Evolutionary conservation across 2,329 filamentous ascomycete genomes (phyloP).

Genomic region (Diaporthe sp.): DNA sequence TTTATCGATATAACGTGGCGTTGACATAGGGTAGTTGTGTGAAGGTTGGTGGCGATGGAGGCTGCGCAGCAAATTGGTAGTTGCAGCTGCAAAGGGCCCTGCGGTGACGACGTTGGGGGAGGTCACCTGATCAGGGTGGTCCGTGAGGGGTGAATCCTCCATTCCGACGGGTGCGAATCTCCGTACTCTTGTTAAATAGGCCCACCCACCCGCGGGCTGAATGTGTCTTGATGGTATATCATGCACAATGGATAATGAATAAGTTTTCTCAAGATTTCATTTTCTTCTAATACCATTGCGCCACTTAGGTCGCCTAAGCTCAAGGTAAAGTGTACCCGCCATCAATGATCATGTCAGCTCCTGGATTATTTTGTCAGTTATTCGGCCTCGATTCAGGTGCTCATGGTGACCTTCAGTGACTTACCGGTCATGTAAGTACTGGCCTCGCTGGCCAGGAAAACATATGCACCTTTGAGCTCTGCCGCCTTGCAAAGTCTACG

Average conservation of each 20-base stretch:
- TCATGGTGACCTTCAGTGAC: background rate
- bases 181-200: no score
- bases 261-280: background rate
- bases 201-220: no score
- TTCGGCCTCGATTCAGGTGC: background rate
- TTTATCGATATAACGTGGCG: no score
- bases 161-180: no score
- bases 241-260: background rate
- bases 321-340: background rate
- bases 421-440: constrained; percentile 57
- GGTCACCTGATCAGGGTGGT: no score
- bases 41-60: no score
- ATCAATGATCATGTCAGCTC: background rate
- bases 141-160: no score
- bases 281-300: background rate
- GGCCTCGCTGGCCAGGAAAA: constrained; percentile 56
- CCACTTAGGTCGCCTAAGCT: background rate
- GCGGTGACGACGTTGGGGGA: no score
- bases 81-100: no score
- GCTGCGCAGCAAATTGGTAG: no score
- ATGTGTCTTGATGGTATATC: rapidly evolving
- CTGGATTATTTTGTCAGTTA: background rate
- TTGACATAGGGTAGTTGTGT: no score
- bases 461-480: constrained; percentile 54
- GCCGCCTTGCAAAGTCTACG: constrained; percentile 49